Base-by-base conservation (phyloP, 1,284 basidiomycete species). In the Pseudozyma sp. region DNA sequence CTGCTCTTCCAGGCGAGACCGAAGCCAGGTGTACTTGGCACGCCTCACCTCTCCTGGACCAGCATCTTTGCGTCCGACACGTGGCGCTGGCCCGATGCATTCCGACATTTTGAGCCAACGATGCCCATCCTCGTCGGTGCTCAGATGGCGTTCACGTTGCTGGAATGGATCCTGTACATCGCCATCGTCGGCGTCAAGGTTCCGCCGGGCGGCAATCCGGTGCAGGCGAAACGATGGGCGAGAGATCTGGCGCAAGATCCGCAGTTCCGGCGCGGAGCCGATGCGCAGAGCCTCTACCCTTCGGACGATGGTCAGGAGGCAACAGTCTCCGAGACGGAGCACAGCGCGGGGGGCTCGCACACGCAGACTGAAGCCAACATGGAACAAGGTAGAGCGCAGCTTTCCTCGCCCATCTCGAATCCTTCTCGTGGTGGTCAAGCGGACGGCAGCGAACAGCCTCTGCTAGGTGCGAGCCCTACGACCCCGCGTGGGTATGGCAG, bases 91-190 rank as follows among this genome's bases (percentile, higher is more conserved):
- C 57, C 54, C 11, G 45, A 73, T 35, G 66, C 65, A 0, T 60
- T 73, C 33, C 53, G 54, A 8, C 55, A 65, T 40, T 30, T 63
- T 13, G 46, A 54, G 29, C 65, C 75, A 9, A 63, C 68, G 3
- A 70, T 77, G 58, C 61, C 75, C 16, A 61, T 75, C 39, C 54
- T 77, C 14, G 50, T 68, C 0, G 59, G 58, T 13, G 42, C 57
- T 5, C 57, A 77, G 52, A 54, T 75, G 44, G 68, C 65, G 0
- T 67, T 75, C 11, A 77, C 75, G 14, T 35, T 77, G 30, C 42
- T 69, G 14, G 68, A 77, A 33, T 77, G 75, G 75, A 58, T 74
- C 33, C 34, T 68, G 37, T 77, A 68, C 46, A 69, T 77, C 39
- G 68, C 70, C 14, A 66, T 77, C 30, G 71, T 77, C 10, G 71